These are phyloP conservation scores for Cavenderia fasciculata DNA, from an alignment of 78 protist species.

Conservation along the genomic window DNA sequence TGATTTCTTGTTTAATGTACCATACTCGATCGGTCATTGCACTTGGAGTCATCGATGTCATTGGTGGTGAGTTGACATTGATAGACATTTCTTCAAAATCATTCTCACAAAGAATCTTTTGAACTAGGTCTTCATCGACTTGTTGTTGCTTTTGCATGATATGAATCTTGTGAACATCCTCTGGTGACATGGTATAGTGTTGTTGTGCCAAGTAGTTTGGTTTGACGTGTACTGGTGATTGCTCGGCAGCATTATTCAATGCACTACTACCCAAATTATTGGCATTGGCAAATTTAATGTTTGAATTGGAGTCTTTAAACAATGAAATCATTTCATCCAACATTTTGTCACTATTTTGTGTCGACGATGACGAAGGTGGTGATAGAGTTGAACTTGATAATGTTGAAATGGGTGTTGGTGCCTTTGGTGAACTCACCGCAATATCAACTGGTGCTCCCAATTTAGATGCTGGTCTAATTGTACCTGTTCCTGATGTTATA, in stretches of 20 bases:
- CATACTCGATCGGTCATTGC: slow-evolving; percentile 40
- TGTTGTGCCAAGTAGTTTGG: slow-evolving; percentile 15
- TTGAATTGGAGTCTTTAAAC: slow-evolving; percentile 32
- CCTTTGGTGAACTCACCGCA: slow-evolving; percentile 54
- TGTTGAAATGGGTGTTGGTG: slow-evolving; percentile 72
- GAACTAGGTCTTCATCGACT: slow-evolving; percentile 48
- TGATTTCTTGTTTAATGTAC: slow-evolving; percentile 23
- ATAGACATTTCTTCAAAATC: slow-evolving; percentile 15
- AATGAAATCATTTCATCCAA: slow-evolving; percentile 62
- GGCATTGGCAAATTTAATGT: background rate
- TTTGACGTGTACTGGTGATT: background rate
- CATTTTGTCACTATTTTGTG: background rate
- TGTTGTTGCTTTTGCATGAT: slow-evolving; percentile 7
- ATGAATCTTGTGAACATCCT: slow-evolving; percentile 10
- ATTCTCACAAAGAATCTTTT: slow-evolving; percentile 26
- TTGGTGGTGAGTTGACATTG: background rate
- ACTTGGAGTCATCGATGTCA: background rate
- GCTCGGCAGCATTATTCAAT: too few species aligned
- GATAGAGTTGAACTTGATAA: slow-evolving; percentile 22
- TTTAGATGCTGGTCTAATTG: slow-evolving; percentile 45
- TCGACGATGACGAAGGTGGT: background rate
- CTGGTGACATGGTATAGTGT: slow-evolving; percentile 43
- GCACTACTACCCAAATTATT: too few species aligned
- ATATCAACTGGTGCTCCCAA: slow-evolving; percentile 55
- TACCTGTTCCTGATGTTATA: slow-evolving; percentile 13